phyloP scores from a whole-genome alignment of 1,284 basidiomycete species.

The Rhodotorula mucilaginosa region DNA sequence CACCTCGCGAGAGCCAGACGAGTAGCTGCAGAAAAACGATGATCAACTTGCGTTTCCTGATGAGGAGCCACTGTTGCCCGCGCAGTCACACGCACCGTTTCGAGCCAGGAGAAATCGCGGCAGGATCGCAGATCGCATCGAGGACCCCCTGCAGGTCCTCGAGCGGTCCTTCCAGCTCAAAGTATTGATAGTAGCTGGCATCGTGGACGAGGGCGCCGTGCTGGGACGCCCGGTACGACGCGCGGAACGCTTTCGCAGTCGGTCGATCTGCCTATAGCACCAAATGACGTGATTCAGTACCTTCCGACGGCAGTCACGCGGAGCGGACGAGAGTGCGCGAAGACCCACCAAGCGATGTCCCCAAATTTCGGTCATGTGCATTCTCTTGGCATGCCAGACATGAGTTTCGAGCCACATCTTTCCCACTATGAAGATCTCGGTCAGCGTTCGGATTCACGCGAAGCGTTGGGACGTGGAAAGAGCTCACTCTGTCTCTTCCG shows the following conservation, averaged over 20 bases:
- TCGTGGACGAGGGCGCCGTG: slow-evolving; percentile 83
- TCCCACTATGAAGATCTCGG: slow-evolving; percentile 45
- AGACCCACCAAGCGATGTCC: slow-evolving; percentile 71
- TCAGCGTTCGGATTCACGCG: neutral
- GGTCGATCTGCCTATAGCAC: slow-evolving; percentile 64
- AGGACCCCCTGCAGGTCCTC: slow-evolving; percentile 58
- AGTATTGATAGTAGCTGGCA: slow-evolving; percentile 72
- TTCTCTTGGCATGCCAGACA: slow-evolving; percentile 89
- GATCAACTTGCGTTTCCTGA: neutral
- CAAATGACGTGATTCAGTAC: neutral
- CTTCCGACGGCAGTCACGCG: neutral
- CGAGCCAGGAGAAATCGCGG: slow-evolving; percentile 7
- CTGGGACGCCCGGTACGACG: slow-evolving; percentile 78
- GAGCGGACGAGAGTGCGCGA: neutral
- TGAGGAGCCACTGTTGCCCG: neutral
- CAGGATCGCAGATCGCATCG: slow-evolving; percentile 47
- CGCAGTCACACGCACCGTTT: slow-evolving; percentile 5
- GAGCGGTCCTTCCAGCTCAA: slow-evolving; percentile 69
- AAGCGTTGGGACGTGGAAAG: neutral
- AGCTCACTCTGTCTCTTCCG: slow-evolving; percentile 35
- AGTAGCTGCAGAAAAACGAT: slow-evolving; percentile 56
- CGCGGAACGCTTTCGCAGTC: slow-evolving; percentile 82
- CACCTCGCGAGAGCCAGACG: slow-evolving; percentile 52
- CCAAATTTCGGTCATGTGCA: slow-evolving; percentile 88
- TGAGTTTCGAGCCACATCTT: slow-evolving; percentile 92